These are phyloP conservation scores for Yamagishiella unicocca DNA, from an alignment of 139 green algal species.

Conservation along the genomic window DNA sequence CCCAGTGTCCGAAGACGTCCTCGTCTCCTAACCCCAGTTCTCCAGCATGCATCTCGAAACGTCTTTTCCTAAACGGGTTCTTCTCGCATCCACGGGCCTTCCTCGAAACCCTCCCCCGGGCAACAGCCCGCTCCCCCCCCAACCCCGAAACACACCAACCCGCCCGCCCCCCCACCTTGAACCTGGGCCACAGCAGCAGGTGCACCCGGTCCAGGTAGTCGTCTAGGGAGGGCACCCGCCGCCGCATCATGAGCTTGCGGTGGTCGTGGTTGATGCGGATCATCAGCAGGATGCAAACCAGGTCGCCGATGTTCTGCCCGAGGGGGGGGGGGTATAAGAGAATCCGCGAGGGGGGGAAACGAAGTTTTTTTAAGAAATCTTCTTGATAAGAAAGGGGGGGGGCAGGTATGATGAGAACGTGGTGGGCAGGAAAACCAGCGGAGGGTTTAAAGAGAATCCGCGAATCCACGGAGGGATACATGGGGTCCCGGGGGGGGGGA, in stretches of 20 bases:
- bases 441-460: too few species aligned
- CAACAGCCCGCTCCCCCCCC: not conserved
- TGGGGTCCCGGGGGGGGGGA: not conserved
- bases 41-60: too few species aligned
- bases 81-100: too few species aligned
- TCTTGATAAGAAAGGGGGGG: too few species aligned
- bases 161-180: constrained; percentile 81
- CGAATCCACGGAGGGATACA: not conserved
- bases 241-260: constrained; percentile 81
- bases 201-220: constrained; percentile 95
- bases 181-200: constrained; percentile 92
- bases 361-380: too few species aligned
- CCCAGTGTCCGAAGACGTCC: too few species aligned
- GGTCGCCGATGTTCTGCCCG: constrained; percentile 76
- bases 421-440: not conserved
- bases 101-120: too few species aligned
- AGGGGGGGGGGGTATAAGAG: not conserved
- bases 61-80: too few species aligned
- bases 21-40: too few species aligned
- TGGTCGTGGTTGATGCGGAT: constrained; percentile 94
- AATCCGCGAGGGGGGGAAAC: too few species aligned
- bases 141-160: not conserved
- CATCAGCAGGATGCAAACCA: constrained; percentile 93
- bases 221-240: constrained; percentile 90
- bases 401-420: not conserved